phyloP scores from a whole-genome alignment of 768 basidiomycete genomes.

The Lactarius evosmus region DNA sequence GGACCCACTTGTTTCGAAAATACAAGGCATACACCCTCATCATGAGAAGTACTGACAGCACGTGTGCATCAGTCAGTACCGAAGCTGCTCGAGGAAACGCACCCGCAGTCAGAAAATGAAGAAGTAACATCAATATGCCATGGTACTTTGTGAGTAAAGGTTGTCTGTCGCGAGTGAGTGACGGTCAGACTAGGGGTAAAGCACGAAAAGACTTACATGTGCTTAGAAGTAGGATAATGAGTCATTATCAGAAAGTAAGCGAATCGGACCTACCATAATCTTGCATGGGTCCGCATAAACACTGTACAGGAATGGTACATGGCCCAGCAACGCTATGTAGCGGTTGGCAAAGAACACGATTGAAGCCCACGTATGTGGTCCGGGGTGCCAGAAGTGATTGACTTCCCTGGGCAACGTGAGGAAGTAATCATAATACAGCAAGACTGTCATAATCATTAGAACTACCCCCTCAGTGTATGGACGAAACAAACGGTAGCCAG shows the following conservation, averaged over 20 bases:
- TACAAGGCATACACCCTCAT: slow-evolving; percentile 33
- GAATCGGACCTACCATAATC: not conserved
- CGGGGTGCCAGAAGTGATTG: slow-evolving; percentile 41
- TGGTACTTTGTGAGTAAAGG: not conserved
- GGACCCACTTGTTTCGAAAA: slow-evolving; percentile 28
- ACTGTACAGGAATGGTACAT: slow-evolving; percentile 25
- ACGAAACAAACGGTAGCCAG: slow-evolving; percentile 4
- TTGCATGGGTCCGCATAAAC: slow-evolving; percentile 7
- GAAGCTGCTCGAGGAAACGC: not conserved
- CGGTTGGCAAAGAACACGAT: slow-evolving; percentile 29
- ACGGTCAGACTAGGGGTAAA: not conserved
- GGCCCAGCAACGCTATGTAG: slow-evolving; percentile 28
- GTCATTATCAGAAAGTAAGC: not conserved
- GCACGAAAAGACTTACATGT: not conserved
- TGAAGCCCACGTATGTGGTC: slow-evolving; percentile 22
- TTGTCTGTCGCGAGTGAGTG: slow-evolving; percentile 2
- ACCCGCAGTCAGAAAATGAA: slow-evolving; percentile 7
- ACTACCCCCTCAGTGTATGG: not conserved
- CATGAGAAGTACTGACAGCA: slow-evolving; percentile 26
- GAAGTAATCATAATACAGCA: slow-evolving; percentile 44
- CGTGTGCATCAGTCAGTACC: not conserved
- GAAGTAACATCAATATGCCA: not conserved
- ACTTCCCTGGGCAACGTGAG: slow-evolving; percentile 45
- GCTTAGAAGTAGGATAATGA: not conserved
- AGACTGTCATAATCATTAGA: slow-evolving; percentile 24